These are phyloP conservation scores for Ophiostoma angusticollis DNA, from an alignment of 2,329 filamentous ascomycete species.

Conservation along the genomic window DNA sequence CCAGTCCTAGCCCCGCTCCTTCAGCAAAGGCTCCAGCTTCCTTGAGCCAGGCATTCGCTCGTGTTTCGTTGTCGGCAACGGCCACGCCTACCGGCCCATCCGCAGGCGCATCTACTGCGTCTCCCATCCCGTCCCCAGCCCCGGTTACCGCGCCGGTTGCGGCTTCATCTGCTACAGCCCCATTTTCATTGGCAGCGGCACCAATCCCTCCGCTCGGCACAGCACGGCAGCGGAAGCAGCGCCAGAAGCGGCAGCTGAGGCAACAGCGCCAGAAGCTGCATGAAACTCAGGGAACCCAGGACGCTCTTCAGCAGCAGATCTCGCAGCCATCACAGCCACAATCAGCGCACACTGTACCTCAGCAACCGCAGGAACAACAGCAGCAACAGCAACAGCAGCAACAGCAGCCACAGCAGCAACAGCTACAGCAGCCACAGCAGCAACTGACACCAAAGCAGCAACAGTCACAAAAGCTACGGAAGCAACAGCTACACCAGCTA, in stretches of 20 bases:
- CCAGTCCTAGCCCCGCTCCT: too few relatives aligned
- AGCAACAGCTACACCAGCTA: not conserved
- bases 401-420: conserved; percentile 1
- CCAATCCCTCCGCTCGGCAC: conserved; percentile 11
- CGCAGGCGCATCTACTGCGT: not conserved
- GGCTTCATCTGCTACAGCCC: not conserved
- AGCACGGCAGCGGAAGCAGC: conserved; percentile 14
- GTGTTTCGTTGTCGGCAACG: not conserved
- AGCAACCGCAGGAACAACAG: conserved; percentile 3
- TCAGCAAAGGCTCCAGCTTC: not conserved
- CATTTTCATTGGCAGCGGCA: conserved; percentile 1
- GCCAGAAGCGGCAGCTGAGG: conserved; percentile 14
- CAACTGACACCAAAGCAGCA: not conserved
- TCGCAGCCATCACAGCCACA: too few relatives aligned
- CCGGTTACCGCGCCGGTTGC: not conserved
- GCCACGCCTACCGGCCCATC: too few relatives aligned
- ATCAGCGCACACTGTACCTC: too few relatives aligned
- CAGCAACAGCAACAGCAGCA: conserved; percentile 3
- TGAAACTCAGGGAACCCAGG: conserved; percentile 6
- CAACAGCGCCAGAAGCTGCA: conserved; percentile 13
- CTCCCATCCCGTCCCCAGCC: not conserved
- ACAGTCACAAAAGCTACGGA: not conserved
- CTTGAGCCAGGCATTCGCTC: too few relatives aligned
- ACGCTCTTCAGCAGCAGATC: not conserved
- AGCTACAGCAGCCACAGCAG: not conserved